phyloP scores from a whole-genome alignment of 2,329 filamentous ascomycete genomes.

The Metarhizium humberi region DNA sequence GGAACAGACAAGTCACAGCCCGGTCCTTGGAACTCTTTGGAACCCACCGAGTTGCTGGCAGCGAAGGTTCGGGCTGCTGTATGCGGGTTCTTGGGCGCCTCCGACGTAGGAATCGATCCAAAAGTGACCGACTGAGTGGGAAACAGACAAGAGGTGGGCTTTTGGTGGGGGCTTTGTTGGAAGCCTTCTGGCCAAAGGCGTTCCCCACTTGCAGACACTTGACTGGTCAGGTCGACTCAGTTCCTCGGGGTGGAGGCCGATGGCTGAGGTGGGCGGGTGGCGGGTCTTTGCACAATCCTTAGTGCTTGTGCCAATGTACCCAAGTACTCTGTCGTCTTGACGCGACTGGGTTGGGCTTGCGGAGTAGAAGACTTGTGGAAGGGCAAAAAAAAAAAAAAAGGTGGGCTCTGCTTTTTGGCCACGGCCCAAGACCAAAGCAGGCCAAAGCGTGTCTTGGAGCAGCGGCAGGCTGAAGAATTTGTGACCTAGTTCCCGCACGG shows the following conservation, averaged over 20 bases:
- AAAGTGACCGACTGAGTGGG: no score
- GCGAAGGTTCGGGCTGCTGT: background rate
- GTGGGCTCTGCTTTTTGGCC: background rate
- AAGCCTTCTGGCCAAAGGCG: background rate
- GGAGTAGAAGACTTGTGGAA: background rate
- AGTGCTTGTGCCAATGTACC: background rate
- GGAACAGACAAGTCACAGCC: no score
- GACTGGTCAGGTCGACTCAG: background rate
- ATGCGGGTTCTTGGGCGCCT: background rate
- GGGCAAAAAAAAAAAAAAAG: background rate
- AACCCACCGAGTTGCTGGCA: no score
- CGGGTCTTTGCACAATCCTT: background rate
- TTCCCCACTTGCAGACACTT: background rate
- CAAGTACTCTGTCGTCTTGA: background rate
- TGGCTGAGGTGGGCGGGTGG: background rate
- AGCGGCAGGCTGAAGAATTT: background rate
- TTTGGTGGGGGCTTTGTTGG: background rate
- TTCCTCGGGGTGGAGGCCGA: background rate
- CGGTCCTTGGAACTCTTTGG: no score
- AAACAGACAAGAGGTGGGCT: background rate
- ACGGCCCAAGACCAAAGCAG: background rate
- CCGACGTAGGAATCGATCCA: no score
- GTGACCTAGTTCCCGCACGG: background rate
- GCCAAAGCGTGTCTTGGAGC: background rate
- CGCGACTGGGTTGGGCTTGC: background rate